Percentiles rank a stretch among this genome's conserved stretches.
phyloP scores from a whole-genome alignment of 495 filamentous ascomycete genomes.

The Xylaria acuta region DNA sequence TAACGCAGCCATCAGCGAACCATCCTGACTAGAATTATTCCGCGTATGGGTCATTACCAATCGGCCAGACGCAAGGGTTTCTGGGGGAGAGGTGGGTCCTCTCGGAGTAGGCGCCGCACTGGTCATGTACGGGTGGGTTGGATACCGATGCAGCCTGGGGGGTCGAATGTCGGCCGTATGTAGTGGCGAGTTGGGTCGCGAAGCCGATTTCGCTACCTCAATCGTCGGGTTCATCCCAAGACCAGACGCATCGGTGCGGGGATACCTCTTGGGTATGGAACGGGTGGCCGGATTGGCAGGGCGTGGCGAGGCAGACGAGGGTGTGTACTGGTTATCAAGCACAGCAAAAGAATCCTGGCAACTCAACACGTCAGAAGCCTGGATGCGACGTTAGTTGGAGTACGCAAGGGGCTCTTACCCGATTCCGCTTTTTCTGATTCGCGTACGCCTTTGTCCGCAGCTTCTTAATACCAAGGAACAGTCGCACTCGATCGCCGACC shows the following conservation, averaged over 20 bases:
- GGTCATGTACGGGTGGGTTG: slow-evolving; percentile 46
- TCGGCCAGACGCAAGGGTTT: slow-evolving; percentile 51
- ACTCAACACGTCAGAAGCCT: slow-evolving; percentile 9
- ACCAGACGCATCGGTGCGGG: slow-evolving; percentile 61
- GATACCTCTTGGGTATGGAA: slow-evolving; percentile 68
- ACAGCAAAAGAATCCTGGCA: slow-evolving; percentile 72
- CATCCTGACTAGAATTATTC: slow-evolving; percentile 78
- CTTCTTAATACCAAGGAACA: slow-evolving; percentile 91
- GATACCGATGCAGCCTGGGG: slow-evolving; percentile 47
- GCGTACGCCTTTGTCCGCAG: slow-evolving; percentile 84
- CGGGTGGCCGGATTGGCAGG: slow-evolving; percentile 59
- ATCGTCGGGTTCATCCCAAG: slow-evolving; percentile 48
- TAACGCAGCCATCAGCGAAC: slow-evolving; percentile 78
- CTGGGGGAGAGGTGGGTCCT: slow-evolving; percentile 49
- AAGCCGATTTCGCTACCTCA: slow-evolving; percentile 60
- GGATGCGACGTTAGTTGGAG: neutral
- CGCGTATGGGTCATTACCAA: slow-evolving; percentile 58
- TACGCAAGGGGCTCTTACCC: slow-evolving; percentile 63
- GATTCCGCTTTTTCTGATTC: slow-evolving; percentile 82
- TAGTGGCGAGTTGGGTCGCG: slow-evolving; percentile 75
- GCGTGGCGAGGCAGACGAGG: slow-evolving; percentile 71
- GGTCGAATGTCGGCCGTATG: slow-evolving; percentile 59
- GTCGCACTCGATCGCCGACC: slow-evolving; percentile 94
- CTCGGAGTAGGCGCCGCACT: slow-evolving; percentile 41
- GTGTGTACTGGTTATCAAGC: slow-evolving; percentile 66